Conservation (phyloP, 2,329 filamentous ascomycete species). For the Pseudomassariella vexata region DNA sequence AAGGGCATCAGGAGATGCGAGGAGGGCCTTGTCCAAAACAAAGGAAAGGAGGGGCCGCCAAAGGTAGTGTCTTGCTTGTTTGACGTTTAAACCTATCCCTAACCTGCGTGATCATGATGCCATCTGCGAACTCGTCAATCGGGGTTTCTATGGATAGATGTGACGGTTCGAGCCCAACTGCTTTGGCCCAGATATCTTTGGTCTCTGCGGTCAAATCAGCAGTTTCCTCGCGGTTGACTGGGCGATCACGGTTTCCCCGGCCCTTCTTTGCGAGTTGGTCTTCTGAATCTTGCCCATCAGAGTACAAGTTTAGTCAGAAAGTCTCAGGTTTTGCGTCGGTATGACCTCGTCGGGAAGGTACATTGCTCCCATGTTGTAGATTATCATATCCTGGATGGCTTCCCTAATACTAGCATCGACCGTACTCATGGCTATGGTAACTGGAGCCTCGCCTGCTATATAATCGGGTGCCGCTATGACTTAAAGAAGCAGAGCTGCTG, state of each 20-base stretch:
- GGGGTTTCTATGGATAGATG: constrained; percentile 1
- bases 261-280: constrained; percentile 6
- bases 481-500: constrained; percentile 1
- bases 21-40: not conserved
- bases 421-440: constrained; percentile 1
- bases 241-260: not conserved
- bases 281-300: constrained; percentile 7
- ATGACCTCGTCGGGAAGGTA: constrained; percentile 5
- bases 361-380: constrained; percentile 4
- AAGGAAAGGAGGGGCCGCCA: constrained; percentile 5
- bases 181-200: constrained; percentile 4
- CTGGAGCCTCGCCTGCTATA: constrained; percentile 7
- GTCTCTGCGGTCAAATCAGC: constrained; percentile 1
- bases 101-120: constrained; percentile 6
- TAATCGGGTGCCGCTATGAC: constrained; percentile 2
- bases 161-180: constrained; percentile 4
- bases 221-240: not conserved
- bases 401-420: constrained; percentile 2
- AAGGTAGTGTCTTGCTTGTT: constrained; percentile 2
- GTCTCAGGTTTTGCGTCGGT: constrained; percentile 3
- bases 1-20: constrained; percentile 2
- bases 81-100: constrained; percentile 1
- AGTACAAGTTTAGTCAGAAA: constrained; percentile 4
- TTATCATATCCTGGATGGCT: constrained; percentile 3
- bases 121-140: constrained; percentile 6